These are phyloP conservation scores for Chrysopogon serrulatus DNA, from an alignment of 176 grass and related monocot species.

Conservation along the genomic window DNA sequence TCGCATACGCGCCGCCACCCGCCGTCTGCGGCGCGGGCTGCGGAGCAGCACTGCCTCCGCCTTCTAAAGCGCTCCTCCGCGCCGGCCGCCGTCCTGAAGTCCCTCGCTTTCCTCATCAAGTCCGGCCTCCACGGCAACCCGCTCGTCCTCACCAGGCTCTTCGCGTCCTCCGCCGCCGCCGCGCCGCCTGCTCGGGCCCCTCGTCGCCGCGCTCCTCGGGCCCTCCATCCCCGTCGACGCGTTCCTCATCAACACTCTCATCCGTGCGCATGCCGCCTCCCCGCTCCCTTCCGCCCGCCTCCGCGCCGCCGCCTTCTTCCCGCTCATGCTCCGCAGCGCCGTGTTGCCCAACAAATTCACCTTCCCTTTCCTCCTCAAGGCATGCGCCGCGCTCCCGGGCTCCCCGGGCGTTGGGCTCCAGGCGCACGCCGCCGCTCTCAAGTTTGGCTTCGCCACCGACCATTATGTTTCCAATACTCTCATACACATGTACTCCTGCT, in stretches of 20 bases:
- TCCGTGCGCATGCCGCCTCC: conserved; percentile 39
- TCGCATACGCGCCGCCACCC: neutral
- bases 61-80: conserved; percentile 34
- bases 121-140: conserved; percentile 36
- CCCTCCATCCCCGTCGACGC: conserved; percentile 32
- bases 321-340: conserved; percentile 39
- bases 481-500: conserved; percentile 53
- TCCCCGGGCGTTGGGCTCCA: conserved; percentile 14
- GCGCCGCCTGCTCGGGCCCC: conserved; percentile 53
- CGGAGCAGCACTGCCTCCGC: conserved; percentile 53
- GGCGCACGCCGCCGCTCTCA: conserved; percentile 45
- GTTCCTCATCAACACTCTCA: conserved; percentile 51
- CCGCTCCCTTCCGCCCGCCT: conserved; percentile 24
- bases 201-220: conserved; percentile 33
- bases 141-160: conserved; percentile 50
- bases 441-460: conserved; percentile 45
- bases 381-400: conserved; percentile 26
- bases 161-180: conserved; percentile 26
- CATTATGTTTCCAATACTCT: conserved; percentile 49
- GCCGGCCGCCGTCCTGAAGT: conserved; percentile 11
- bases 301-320: conserved; percentile 36
- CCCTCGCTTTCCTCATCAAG: conserved; percentile 50
- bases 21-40: conserved; percentile 4
- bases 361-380: conserved; percentile 50
- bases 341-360: conserved; percentile 44